These are phyloP conservation scores for Colletotrichum sp. DNA, from an alignment of 2,329 filamentous ascomycete species.

Conservation along the genomic window DNA sequence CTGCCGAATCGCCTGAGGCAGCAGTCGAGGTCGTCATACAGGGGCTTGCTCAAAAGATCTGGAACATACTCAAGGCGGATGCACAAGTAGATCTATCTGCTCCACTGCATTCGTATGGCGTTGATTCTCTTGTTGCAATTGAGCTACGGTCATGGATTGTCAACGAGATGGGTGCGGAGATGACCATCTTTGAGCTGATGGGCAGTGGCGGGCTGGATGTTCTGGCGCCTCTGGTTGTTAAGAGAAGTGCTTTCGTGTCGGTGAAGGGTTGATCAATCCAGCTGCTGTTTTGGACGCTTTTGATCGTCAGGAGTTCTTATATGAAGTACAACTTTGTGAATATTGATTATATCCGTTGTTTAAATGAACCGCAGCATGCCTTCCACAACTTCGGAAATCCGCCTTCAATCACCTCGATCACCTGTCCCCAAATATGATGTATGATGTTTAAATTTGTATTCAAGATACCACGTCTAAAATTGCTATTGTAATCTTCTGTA, in stretches of 20 bases:
- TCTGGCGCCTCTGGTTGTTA: not conserved
- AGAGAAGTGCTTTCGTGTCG: not conserved
- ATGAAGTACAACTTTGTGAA: rapidly evolving
- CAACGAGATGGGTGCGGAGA: not conserved
- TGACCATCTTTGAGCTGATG: not conserved
- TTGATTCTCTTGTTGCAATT: not conserved
- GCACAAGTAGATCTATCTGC: not conserved
- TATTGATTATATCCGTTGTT: not conserved
- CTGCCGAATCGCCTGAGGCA: not conserved
- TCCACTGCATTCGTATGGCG: not conserved
- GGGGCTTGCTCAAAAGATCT: not conserved
- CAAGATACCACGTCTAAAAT: not conserved
- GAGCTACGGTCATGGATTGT: not conserved
- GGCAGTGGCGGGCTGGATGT: not conserved
- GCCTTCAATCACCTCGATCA: not conserved
- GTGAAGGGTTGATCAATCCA: not conserved
- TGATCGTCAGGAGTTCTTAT: not conserved
- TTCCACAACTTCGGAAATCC: not conserved
- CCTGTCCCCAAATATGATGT: not conserved
- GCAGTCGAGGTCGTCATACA: not conserved
- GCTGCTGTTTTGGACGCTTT: not conserved
- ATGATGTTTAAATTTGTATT: not conserved
- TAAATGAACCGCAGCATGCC: not conserved
- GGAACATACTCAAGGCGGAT: not conserved
- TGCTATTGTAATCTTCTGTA: not conserved